Evolutionary conservation across 768 basidiomycete species (phyloP), one percentile per base, ranked within the genome.

Genomic region (Scleroderma bovista): DNA sequence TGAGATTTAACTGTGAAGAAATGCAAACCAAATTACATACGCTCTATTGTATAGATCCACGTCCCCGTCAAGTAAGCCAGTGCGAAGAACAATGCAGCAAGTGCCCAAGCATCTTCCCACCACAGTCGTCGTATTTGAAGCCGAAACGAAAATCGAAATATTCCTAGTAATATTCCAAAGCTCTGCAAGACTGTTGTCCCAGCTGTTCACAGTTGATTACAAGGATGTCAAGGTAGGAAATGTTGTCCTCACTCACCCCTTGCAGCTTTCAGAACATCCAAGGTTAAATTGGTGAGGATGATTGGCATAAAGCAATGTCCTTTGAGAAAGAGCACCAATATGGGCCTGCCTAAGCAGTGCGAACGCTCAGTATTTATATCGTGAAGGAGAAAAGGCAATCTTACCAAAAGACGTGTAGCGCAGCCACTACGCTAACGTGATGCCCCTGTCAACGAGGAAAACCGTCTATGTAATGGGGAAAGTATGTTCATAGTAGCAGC

Each of bases 61-160:
- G 46, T 36, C 15, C 50, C 24, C 17, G 44, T 39, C 5, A 60
- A 19, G 55, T 51, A 60, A n/a, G 46, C 17, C 6, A 51, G 24
- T 19, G 59, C 46, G 22, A 44, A 49, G 26, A 60, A 17, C 19
- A 60, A 34, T 20, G 51, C 43, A 6, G 41, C 7, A 16, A 20
- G 29, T 13, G 59, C 59, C 53, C 53, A 60, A 12, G 40, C 54
- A 41, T 59, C 58, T 45, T 59, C 58, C 46, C 46, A 47, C 46
- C 46, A 13, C 17, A 57, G 38, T 6, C 60, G 47, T 50, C 32
- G 49, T 29, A 62, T 54, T 40, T 38, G 43, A 31, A 48, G 34
- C 13, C 60, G 56, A 17, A 55, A 55, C 46, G 47, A 54, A 37
- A 58, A 50, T 17, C 60, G 60, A 52, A 57, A 55, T 12, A 62